These are phyloP conservation scores for Cyclospora cayetanensis DNA, from an alignment of 169 alveolate species.

Conservation along the genomic window DNA sequence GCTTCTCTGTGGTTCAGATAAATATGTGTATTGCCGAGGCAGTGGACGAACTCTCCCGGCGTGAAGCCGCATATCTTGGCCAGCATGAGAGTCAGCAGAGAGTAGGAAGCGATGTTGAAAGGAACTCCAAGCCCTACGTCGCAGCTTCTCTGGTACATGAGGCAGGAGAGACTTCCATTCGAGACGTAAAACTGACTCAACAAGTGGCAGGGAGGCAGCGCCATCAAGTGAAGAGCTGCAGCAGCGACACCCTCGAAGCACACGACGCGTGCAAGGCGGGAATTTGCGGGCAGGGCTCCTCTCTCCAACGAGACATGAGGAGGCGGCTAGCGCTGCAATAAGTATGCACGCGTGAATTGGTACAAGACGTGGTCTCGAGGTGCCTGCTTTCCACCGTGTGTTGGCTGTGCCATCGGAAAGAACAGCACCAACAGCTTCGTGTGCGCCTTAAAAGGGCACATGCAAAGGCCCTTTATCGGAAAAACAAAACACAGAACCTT, in stretches of 20 bases:
- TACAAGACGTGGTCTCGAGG: too few species aligned
- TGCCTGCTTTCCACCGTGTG: too few species aligned
- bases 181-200: slow-evolving; percentile 96
- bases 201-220: slow-evolving; percentile 99
- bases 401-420: too few species aligned
- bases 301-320: too few species aligned
- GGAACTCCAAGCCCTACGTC: slow-evolving; percentile 99
- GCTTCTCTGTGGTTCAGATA: slow-evolving; percentile 95
- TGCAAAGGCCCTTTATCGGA: not conserved
- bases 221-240: slow-evolving; percentile 88
- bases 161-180: slow-evolving; percentile 92
- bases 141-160: slow-evolving; percentile 97
- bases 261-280: too few species aligned
- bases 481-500: not conserved
- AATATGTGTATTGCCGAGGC: slow-evolving; percentile 97
- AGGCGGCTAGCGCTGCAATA: too few species aligned
- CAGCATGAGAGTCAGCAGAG: slow-evolving; percentile 95
- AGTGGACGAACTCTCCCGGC: slow-evolving; percentile 94
- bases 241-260: not conserved
- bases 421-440: not conserved
- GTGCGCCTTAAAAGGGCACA: not conserved
- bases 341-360: too few species aligned
- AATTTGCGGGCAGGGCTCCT: too few species aligned
- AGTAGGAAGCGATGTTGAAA: slow-evolving; percentile 97
- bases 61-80: slow-evolving; percentile 93